Conservation (phyloP, 805 yeast genomes). For the Saccharomycopsis vini region DNA sequence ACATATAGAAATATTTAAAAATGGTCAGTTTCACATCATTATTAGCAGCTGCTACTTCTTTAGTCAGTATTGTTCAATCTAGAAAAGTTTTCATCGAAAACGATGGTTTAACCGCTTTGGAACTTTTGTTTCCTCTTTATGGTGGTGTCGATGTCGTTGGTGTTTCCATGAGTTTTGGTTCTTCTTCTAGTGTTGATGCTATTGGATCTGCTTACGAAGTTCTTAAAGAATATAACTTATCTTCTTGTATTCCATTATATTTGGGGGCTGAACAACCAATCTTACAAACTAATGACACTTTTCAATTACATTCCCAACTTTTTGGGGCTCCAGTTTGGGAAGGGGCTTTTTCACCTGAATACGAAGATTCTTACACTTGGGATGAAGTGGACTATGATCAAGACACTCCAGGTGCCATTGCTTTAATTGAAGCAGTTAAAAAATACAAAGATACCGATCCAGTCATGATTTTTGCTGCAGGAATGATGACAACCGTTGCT, state of each 20-base stretch:
- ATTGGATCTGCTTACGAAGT: constrained; percentile 28
- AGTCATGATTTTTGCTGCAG: constrained; percentile 32
- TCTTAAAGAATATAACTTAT: constrained; percentile 28
- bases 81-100: constrained; percentile 35
- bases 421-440: constrained; percentile 34
- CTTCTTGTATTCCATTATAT: constrained; percentile 30
- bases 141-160: constrained; percentile 35
- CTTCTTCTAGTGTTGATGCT: constrained; percentile 32
- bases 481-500: constrained; percentile 38
- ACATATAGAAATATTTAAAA: not conserved
- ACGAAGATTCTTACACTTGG: constrained; percentile 28
- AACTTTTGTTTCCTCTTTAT: constrained; percentile 30
- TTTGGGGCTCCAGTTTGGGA: constrained; percentile 35
- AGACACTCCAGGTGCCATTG: constrained; percentile 30
- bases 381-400: constrained; percentile 27
- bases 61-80: constrained; percentile 7
- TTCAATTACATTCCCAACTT: constrained; percentile 31
- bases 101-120: constrained; percentile 33
- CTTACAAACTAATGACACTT: constrained; percentile 31
- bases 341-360: constrained; percentile 30
- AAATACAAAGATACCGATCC: constrained; percentile 29
- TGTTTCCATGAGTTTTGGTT: constrained; percentile 32
- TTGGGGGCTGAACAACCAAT: constrained; percentile 33
- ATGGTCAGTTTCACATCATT: not conserved
- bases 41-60: not conserved